Evolutionary conservation across 495 filamentous ascomycete species (phyloP), one percentile per base, ranked within the genome.

Genomic region (Trichoderma orchidacearum): DNA sequence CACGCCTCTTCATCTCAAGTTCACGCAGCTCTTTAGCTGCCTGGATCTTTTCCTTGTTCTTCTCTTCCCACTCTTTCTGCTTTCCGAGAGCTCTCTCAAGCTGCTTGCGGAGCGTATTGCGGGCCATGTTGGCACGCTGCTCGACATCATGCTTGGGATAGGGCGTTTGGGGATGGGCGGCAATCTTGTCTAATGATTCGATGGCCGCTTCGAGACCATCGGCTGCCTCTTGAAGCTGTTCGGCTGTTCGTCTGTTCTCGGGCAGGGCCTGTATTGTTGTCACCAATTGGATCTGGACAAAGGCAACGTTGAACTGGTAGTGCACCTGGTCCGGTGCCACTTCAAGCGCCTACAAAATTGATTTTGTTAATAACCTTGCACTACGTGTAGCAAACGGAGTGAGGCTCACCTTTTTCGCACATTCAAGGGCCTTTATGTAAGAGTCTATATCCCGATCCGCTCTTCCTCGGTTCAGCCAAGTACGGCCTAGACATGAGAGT

Each of bases 221-320:
- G 0, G 80, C 78, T 7, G 93, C 93, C 27, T 75, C 80, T 61
- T 91, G 76, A 21, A 96, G 81, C 56, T 96, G 89, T 51, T 76
- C 79, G 0, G 93, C 75, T 0, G 84, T 89, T 45, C 89, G 81
- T 59, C 94, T 86, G 0, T 76, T 77, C 58, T 95, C 85, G 27
- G 76, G 74, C 18, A 96, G 77, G 51, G 71, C 75, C 72, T 89
- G 81, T n/a, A 95, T 80, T 34, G 86, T 76, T 27, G 84, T 83
- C 31, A 92, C 91, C 53, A 96, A 81, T 66, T 96, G 90, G 59
- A 95, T 90, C 64, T 97, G 91, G 17, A 96, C 89, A 60, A 96
- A 98, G 23, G 93, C 93, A 15, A 98, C 87, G 66, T 98, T 98
- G 80, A 98, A 98, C 65, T 92, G 85, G 64, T 93, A 86, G 70